A percentile compares a stretch with the other conserved stretches of the same genome.
phyloP scores from a whole-genome alignment of 441 rosid genomes.

The Croton setiger region DNA sequence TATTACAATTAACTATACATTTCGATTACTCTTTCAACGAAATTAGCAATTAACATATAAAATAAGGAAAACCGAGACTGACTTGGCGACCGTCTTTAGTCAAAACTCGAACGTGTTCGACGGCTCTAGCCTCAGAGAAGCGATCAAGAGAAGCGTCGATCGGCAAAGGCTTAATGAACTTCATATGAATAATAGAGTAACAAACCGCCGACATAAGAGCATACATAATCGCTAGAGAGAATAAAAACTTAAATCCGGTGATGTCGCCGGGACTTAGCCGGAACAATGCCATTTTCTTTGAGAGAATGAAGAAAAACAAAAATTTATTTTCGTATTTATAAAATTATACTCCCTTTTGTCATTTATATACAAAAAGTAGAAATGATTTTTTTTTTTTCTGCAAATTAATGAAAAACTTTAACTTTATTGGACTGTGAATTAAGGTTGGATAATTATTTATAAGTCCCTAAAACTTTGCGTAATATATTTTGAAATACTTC shows the following conservation, averaged over 20 bases:
- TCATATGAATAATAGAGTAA: conserved; percentile 59
- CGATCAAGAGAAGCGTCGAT: conserved; percentile 78
- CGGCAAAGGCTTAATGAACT: conserved; percentile 62
- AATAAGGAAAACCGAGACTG: conserved; percentile 19
- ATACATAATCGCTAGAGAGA: conserved; percentile 50
- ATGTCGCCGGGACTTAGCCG: conserved; percentile 48
- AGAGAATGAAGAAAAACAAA: neutral
- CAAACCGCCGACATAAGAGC: conserved; percentile 60
- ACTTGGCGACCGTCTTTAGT: conserved; percentile 80
- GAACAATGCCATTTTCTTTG: conserved; percentile 29
- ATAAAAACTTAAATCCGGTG: conserved; percentile 58
- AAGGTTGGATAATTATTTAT: too few relatives aligned
- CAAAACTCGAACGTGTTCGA: conserved; percentile 80
- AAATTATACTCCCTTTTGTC: too few relatives aligned
- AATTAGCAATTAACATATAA: neutral
- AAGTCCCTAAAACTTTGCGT: too few relatives aligned
- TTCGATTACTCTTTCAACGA: neutral
- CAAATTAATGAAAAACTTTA: too few relatives aligned
- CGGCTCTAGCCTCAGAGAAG: conserved; percentile 90
- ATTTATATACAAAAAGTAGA: too few relatives aligned
- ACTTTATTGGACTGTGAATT: too few relatives aligned
- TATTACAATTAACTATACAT: neutral
- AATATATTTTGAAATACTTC: too few relatives aligned
- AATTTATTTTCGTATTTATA: too few relatives aligned
- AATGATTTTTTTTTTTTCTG: too few relatives aligned